Conservation (phyloP, 129 eudicot species). For the Apium graveolens region DNA sequence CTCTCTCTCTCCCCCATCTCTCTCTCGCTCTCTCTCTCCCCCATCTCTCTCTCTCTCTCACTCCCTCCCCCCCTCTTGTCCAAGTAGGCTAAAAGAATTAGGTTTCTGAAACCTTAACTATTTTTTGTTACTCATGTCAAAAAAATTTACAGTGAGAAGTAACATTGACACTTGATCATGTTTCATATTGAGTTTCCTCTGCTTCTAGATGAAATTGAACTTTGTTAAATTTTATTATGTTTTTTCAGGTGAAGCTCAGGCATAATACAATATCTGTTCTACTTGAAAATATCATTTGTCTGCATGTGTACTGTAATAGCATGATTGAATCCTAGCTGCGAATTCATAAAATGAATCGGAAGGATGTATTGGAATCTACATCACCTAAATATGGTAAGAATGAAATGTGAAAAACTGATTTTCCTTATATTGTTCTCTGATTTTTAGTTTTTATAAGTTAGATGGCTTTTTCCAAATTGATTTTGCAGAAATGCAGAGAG, state of each 20-base stretch:
- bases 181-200: neutral
- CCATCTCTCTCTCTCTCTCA: no score
- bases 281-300: neutral
- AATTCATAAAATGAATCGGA: neutral
- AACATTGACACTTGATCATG: no score
- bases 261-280: neutral
- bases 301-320: neutral
- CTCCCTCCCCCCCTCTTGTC: no score
- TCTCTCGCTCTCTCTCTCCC: no score
- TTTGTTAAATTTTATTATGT: neutral
- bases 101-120: no score
- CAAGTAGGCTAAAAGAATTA: neutral
- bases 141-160: no score
- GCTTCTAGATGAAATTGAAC: neutral
- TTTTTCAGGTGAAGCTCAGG: slow-evolving; percentile 1
- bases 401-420: neutral
- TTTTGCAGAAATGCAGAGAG: slow-evolving; percentile 52
- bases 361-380: neutral
- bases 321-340: neutral
- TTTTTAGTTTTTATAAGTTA: neutral
- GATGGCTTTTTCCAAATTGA: neutral
- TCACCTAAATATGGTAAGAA: slow-evolving; percentile 3
- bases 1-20: no score
- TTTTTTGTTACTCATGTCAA: no score
- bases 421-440: neutral